A percentile compares a stretch with the other conserved stretches of the same genome.
Conservation (phyloP, 768 basidiomycete genomes). For the Leccinum imitatum region DNA sequence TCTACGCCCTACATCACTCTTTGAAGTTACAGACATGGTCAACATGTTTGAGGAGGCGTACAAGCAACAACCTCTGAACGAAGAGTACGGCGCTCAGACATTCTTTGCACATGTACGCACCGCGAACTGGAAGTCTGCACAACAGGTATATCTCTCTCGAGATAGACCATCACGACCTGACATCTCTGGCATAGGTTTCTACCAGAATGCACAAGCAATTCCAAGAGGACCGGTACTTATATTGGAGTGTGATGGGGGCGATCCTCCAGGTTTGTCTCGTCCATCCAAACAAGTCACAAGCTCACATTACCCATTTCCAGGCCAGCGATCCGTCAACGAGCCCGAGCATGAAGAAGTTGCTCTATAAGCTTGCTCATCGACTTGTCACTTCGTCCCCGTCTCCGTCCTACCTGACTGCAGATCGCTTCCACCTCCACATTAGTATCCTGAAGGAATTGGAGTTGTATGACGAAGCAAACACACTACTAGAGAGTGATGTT, state of each 20-base stretch:
- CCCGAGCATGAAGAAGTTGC: conserved; percentile 58
- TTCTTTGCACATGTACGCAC: conserved; percentile 84
- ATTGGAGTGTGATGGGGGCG: conserved; percentile 80
- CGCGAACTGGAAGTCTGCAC: conserved; percentile 82
- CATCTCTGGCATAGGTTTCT: conserved; percentile 51
- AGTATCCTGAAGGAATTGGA: conserved; percentile 67
- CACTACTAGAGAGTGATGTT: conserved; percentile 34
- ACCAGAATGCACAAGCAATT: conserved; percentile 84
- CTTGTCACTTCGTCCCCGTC: conserved; percentile 63
- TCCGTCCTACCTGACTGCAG: conserved; percentile 63
- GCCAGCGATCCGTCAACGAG: conserved; percentile 69
- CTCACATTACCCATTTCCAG: conserved; percentile 37
- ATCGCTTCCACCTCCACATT: conserved; percentile 77
- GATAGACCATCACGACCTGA: conserved; percentile 2
- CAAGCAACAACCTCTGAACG: conserved; percentile 76
- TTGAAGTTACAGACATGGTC: conserved; percentile 71
- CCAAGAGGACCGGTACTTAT: conserved; percentile 76
- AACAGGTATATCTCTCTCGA: conserved; percentile 52
- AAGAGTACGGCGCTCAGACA: conserved; percentile 79
- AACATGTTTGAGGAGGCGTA: conserved; percentile 85
- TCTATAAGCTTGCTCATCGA: conserved; percentile 77
- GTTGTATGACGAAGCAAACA: conserved; percentile 68
- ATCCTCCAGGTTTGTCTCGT: conserved; percentile 63
- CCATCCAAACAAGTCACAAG: background rate
- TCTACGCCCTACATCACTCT: background rate